Evolutionary conservation across 2,329 filamentous ascomycete genomes (phyloP), one percentile per base, ranked within the genome.

Genomic region (Aspergillus piperis): DNA sequence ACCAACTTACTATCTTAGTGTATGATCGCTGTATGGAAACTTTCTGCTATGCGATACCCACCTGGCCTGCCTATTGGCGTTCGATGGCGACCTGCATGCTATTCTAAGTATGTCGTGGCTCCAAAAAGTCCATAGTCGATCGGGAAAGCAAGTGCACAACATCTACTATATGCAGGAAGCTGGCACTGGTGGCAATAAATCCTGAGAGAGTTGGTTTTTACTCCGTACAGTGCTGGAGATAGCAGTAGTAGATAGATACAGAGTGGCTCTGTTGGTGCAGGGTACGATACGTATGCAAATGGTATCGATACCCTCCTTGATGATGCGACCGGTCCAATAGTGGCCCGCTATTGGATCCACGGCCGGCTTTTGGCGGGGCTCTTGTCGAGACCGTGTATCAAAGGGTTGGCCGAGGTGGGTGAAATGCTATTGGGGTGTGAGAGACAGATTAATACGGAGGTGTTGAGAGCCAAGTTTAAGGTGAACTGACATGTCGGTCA

Each of bases 361-460:
- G 38, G 36, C 13, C 30, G 25, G 42, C 36, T 42, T 13, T 54
- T 51, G 58, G 58, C 58, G 58, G 58, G 58, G 47, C 58, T 56
- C 52, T 48, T 21, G 47, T 56, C 53, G 56, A 56, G 47, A 27
- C 44, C 53, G 44, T 55, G 39, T 30, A 42, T 44, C 41, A 44
- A 36, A 44, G 42, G 53, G 52, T 54, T 27, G 52, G 38, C 41
- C 13, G 23, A 49, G 47, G 47, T 50, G 47, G 44, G 23, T 23
- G 23, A 49, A 49, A 49, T 30, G 27, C 23, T 50, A 27, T 50
- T 50, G 47, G 47, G 38, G 47, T 60, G 58, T 60, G 58, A 60
- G 58, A 60, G 58, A 60, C 52, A 60, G 38, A 60, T 60, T 60
- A 60, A 56, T 53, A 47, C 19, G 25, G 38, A 55, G 53, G n/a